Percentiles rank a stretch among this genome's conserved stretches.
Conservation (phyloP, 2,329 filamentous ascomycete genomes). For the Zymoseptoria crescenta region DNA sequence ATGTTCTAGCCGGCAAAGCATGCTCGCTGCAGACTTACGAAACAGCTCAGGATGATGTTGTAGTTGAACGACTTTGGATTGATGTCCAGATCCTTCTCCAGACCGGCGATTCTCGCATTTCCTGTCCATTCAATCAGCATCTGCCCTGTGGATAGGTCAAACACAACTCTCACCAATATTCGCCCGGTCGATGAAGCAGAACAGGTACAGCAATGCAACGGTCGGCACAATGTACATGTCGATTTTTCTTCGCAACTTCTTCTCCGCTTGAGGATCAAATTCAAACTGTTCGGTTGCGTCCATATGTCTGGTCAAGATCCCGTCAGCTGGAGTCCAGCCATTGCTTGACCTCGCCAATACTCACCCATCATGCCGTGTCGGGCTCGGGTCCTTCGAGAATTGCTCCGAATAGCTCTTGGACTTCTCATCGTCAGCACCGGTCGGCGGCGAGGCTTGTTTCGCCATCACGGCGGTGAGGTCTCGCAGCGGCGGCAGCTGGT, state of each 20-base stretch:
- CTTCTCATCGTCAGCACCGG: not conserved
- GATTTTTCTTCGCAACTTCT: conserved; percentile 54
- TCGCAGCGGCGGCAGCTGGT: not conserved
- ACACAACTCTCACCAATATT: conserved; percentile 54
- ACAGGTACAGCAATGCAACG: conserved; percentile 59
- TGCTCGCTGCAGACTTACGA: conserved; percentile 28
- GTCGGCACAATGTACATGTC: conserved; percentile 60
- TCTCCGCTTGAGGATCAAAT: conserved; percentile 52
- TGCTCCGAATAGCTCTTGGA: not conserved
- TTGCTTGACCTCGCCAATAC: not conserved
- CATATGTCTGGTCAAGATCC: not conserved
- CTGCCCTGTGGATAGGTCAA: not conserved
- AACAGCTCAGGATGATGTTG: conserved; percentile 59
- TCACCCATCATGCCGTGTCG: not conserved
- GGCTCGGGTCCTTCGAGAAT: not conserved
- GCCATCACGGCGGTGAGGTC: not conserved
- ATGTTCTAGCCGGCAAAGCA: not conserved
- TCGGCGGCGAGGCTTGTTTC: not conserved
- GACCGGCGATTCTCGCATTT: conserved; percentile 56
- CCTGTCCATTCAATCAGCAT: conserved; percentile 43
- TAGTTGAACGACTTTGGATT: conserved; percentile 47
- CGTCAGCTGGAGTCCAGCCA: not conserved
- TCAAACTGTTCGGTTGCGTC: not conserved
- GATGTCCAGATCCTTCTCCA: conserved; percentile 51
- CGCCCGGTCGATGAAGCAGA: conserved; percentile 68